Base-by-base conservation (phyloP, 345 rosid species). In the Camelina hispida region DNA sequence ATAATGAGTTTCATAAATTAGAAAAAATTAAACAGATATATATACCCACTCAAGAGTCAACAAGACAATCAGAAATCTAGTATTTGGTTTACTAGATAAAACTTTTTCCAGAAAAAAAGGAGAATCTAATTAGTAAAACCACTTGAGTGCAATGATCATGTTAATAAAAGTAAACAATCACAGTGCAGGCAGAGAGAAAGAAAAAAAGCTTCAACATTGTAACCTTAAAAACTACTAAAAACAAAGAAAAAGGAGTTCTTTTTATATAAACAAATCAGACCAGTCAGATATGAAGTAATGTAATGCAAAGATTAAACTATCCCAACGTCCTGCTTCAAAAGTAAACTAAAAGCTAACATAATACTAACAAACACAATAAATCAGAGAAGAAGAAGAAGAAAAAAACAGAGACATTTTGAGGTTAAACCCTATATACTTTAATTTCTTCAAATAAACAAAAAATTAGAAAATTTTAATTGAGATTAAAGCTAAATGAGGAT, bases 71-170 rank as follows among this genome's bases (percentile, higher is more conserved):
- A 66, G 48, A 32, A 37, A 74, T 76, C 52, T 62, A 80, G 64
- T 73, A 77, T 28, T 28, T 28, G 72, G 77, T 73, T 83, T 71
- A 62, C 13, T 37, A 38, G 77, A 82, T 78, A 75, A 69, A 42
- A 4, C 5, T 25, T 10, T 34, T 37, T 55, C 18, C 18, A 16
- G 30, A 10, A 55, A 40, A 66, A 77, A 72, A 52, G 58, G 58
- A 56, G 67, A 70, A 71, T 71, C 62, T 56, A 64, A 38, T 64
- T n/a, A 5, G 48, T 63, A 55, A 70, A 62, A 11, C 58, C 66
- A 69, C 53, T 66, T 28, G 52, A 50, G 62, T 71, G 51, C 59
- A 60, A 28, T 66, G 51, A 53, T 72, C 78, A 72, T 14, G 37
- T 72, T 66, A 76, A 68, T 10, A 6, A 61, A 61, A 70, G 74